These are phyloP conservation scores for Zopfochytrium polystomum DNA, from an alignment of 371 early-diverging fungal species.

Conservation along the genomic window DNA sequence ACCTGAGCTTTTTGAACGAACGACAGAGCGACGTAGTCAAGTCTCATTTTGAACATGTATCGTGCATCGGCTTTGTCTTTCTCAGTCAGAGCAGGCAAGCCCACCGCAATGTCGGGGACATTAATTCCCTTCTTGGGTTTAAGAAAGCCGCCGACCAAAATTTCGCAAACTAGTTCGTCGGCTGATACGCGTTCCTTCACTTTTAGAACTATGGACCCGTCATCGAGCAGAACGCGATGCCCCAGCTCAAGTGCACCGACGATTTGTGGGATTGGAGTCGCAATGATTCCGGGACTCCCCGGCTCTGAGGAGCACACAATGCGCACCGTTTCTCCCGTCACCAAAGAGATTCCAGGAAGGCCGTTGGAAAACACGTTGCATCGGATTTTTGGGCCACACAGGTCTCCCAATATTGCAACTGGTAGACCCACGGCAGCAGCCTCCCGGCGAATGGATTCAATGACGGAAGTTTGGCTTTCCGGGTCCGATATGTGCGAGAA, in stretches of 20 bases:
- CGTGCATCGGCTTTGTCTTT: slow-evolving; percentile 43
- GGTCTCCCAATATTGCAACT: slow-evolving; percentile 45
- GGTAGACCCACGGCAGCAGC: slow-evolving; percentile 33
- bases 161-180: slow-evolving; percentile 35
- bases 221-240: slow-evolving; percentile 47
- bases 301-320: slow-evolving; percentile 27
- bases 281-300: slow-evolving; percentile 38
- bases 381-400: slow-evolving; percentile 49
- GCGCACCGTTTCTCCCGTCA: slow-evolving; percentile 18
- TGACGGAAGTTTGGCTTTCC: slow-evolving; percentile 38
- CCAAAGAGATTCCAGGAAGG: slow-evolving; percentile 34
- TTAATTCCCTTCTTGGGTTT: slow-evolving; percentile 51
- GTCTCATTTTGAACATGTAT: slow-evolving; percentile 40
- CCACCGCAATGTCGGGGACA: slow-evolving; percentile 44
- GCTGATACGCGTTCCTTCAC: slow-evolving; percentile 34
- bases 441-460: slow-evolving; percentile 37
- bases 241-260: slow-evolving; percentile 36
- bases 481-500: slow-evolving; percentile 47
- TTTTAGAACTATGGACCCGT: slow-evolving; percentile 35
- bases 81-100: slow-evolving; percentile 23
- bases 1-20: no score
- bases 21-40: slow-evolving; percentile 46
- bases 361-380: slow-evolving; percentile 43
- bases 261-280: slow-evolving; percentile 37
- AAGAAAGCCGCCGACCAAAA: slow-evolving; percentile 41